Base-by-base conservation (phyloP, 306 rosid genomes). In the Vigna angularis region DNA sequence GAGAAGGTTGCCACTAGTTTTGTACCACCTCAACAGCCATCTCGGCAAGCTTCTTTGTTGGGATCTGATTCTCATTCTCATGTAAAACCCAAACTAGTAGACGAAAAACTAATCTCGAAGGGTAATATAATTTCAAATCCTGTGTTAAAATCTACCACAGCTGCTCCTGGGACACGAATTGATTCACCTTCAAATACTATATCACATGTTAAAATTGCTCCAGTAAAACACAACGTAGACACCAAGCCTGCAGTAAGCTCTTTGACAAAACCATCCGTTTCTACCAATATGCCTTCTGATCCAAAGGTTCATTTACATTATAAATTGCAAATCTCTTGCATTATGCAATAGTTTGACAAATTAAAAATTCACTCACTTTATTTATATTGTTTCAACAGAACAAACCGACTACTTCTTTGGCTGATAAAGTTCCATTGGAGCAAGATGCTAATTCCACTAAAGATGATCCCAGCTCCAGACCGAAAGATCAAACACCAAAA, bases 161-260 rank as follows among this genome's bases (percentile, higher is more conserved):
- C 89, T 58, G 91, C 92, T 63, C 88, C 86, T 76, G 94, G 92
- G 32, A 91, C 95, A 22, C 92, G 86, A 47, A 84, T 88, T 57
- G 91, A 84, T 80, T 84, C 91, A 22, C 83, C 84, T 6, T 85
- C 90, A 10, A 91, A 87, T 74, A 81, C 85, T 69, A 84, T 70
- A 47, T 89, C 93, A 53, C 79, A 82, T 74, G 51, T 73, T 28
- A 91, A 86, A 89, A 85, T 89, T 73, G 83, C 85, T 75, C 90
- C 84, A 72, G 89, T 84, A 30, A 88, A 80, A 83, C 85, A 79
- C 42, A 77, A 81, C 18, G 85, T 76, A 57, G 87, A 82, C 69
- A 38, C 78, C 56, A 75, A 74, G 83, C 92, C 91, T 53, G 26
- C 85, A 34, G 82, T 72, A 49, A 70, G 77, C 70, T 77, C 85